Conservation (phyloP, 345 rosid genomes). For the Odontarrhena argentea region DNA sequence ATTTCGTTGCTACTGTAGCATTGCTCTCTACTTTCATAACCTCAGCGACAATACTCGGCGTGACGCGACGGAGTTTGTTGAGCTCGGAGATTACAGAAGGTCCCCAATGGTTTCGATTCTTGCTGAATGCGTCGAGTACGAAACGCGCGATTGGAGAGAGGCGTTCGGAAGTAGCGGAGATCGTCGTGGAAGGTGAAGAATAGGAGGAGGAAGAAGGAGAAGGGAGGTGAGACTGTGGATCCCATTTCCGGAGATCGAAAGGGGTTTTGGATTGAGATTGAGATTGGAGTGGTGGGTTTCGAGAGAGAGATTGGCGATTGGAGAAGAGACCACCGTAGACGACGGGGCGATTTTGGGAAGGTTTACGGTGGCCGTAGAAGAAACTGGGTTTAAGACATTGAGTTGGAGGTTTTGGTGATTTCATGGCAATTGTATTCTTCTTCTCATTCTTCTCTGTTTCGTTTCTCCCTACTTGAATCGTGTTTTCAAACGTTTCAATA, state of each 20-base stretch:
- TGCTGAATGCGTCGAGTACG: slow-evolving; percentile 74
- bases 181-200: slow-evolving; percentile 7
- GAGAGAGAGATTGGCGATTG: slow-evolving; percentile 54
- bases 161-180: slow-evolving; percentile 46
- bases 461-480: not conserved
- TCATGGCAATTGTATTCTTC: slow-evolving; percentile 23
- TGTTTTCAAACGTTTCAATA: accelerated
- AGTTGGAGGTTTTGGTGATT: slow-evolving; percentile 39
- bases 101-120: slow-evolving; percentile 63
- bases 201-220: slow-evolving; percentile 6
- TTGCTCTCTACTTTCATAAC: slow-evolving; percentile 63
- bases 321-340: slow-evolving; percentile 84
- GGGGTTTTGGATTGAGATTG: slow-evolving; percentile 31
- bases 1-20: slow-evolving; percentile 69
- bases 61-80: slow-evolving; percentile 84
- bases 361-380: slow-evolving; percentile 82
- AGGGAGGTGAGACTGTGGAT: slow-evolving; percentile 50
- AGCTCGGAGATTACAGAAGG: slow-evolving; percentile 68
- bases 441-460: not conserved
- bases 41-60: slow-evolving; percentile 75
- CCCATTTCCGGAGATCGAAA: slow-evolving; percentile 75
- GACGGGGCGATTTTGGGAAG: slow-evolving; percentile 77
- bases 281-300: slow-evolving; percentile 1
- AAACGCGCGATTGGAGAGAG: slow-evolving; percentile 88
- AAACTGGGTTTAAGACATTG: slow-evolving; percentile 60